Base-by-base conservation (phyloP, 2,329 filamentous ascomycete species). In the Ascochyta viciae-villosae region DNA sequence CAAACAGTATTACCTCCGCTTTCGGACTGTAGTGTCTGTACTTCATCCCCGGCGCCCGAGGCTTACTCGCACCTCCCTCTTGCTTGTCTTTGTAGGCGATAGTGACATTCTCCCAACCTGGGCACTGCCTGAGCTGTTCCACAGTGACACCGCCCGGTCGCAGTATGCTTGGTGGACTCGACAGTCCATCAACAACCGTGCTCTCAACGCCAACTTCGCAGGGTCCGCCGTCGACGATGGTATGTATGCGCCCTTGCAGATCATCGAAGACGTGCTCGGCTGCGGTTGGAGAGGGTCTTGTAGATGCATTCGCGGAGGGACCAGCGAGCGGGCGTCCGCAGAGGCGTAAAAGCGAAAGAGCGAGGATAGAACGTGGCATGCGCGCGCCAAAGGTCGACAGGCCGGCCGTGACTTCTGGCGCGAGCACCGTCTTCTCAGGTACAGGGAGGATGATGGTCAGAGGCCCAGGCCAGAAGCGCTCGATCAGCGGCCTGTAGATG, bases 1-100 rank as follows among this genome's bases (percentile, higher is more conserved):
- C 91, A 71, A 92, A 96, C 1, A 98, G 81, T 13, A 96, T 80
- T 2, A 99, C 93, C 41, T 83, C 87, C 1, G 95, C 96, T 74
- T 88, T 91, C 1, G 95, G 95, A 39, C 93, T 96, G 71, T 99
- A 99, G 74, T 99, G 95, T 72, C 95, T 91, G 74, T 99, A 99
- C 77, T 99, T 99, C 95, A 99, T 99, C 1, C 95, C 95, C 0
- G 95, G 95, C 0, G 95, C 95, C 53, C 91, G 83, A 0, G 95
- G 95, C 51, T 64, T 68, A 46, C 84, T 85, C 4, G 62, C 51
- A 5, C 85, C 88, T 19, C 85, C 82, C 66, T 91, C 86, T 15
- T 86, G 66, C 54, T 84, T 83, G 67, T 96, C 92, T 70, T 89
- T 87, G 75, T 97, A 98, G 10, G 85, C 94, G 56, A 89, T 86